phyloP scores from a whole-genome alignment of 2,329 filamentous ascomycete species.

The Cercospora sp. region DNA sequence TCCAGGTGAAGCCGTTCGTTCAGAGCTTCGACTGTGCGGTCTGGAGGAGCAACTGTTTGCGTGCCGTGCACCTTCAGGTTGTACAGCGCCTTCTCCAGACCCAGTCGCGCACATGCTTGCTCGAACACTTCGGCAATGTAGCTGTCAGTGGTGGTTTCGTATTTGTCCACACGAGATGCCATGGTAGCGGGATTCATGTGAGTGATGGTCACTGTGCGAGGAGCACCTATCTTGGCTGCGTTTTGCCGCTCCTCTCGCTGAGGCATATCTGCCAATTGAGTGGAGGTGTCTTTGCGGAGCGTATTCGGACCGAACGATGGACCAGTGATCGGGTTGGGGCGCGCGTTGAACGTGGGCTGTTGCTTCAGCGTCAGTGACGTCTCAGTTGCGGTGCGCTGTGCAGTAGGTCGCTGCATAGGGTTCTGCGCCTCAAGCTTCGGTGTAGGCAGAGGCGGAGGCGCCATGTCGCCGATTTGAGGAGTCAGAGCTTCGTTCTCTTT shows the following conservation, averaged over 20 bases:
- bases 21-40: slow-evolving; percentile 76
- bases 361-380: slow-evolving; percentile 24
- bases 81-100: slow-evolving; percentile 75
- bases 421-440: slow-evolving; percentile 17
- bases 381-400: slow-evolving; percentile 19
- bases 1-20: slow-evolving; percentile 75
- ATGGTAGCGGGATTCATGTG: slow-evolving; percentile 67
- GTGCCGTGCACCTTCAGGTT: slow-evolving; percentile 76
- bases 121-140: slow-evolving; percentile 82
- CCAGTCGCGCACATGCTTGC: slow-evolving; percentile 72
- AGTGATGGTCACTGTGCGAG: slow-evolving; percentile 71
- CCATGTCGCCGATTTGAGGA: slow-evolving; percentile 25
- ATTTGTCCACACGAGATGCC: slow-evolving; percentile 68
- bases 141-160: slow-evolving; percentile 74
- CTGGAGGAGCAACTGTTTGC: slow-evolving; percentile 71
- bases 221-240: slow-evolving; percentile 56
- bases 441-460: slow-evolving; percentile 18
- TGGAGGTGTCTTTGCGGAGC: slow-evolving; percentile 47
- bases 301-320: slow-evolving; percentile 47
- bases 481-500: slow-evolving; percentile 62
- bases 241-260: slow-evolving; percentile 51
- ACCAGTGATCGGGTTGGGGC: slow-evolving; percentile 53
- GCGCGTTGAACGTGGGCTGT: slow-evolving; percentile 41
- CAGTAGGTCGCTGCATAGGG: slow-evolving; percentile 10
- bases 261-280: slow-evolving; percentile 42